Evolutionary conservation across 1,284 basidiomycete genomes (phyloP).

Genomic region (Mycena citricolor): DNA sequence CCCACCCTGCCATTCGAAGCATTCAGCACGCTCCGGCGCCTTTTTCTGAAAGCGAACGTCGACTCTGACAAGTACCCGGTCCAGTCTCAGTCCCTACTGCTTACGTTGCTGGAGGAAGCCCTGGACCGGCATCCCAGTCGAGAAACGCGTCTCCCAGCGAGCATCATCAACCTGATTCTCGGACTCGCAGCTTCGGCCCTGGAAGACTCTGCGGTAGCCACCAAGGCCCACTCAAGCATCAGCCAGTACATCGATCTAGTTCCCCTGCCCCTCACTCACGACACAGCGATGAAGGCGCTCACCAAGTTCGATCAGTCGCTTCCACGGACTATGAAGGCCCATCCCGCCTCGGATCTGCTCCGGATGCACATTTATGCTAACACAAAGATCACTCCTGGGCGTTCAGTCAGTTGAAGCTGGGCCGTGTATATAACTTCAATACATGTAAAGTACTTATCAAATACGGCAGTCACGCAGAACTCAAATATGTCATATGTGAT

Average conservation of each 20-base stretch:
- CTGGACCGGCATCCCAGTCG: constrained; percentile 29
- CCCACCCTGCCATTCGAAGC: constrained; percentile 32
- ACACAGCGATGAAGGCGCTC: constrained; percentile 30
- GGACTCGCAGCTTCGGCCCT: constrained; percentile 29
- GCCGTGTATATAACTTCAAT: too few species aligned
- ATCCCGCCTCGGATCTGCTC: constrained; percentile 30
- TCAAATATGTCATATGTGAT: too few species aligned
- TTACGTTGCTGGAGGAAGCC: constrained; percentile 32
- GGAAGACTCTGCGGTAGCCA: constrained; percentile 28
- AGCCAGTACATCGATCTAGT: constrained; percentile 28
- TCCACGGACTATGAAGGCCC: constrained; percentile 21
- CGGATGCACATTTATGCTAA: constrained; percentile 36
- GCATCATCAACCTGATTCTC: constrained; percentile 34
- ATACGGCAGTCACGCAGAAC: too few species aligned
- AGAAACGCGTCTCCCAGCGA: constrained; percentile 30
- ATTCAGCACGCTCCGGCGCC: constrained; percentile 38
- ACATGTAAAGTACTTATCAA: too few species aligned
- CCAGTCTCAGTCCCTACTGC: constrained; percentile 29
- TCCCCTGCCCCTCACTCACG: constrained; percentile 17
- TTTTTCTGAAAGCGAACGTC: constrained; percentile 30
- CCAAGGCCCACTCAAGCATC: constrained; percentile 32
- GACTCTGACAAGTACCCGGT: constrained; percentile 14
- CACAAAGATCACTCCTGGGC: too few species aligned
- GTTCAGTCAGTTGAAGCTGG: too few species aligned
- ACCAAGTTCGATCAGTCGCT: constrained; percentile 24